These are phyloP conservation scores for Geotrichum fermentans DNA, from an alignment of 1,139 yeast genomes.

Conservation along the genomic window DNA sequence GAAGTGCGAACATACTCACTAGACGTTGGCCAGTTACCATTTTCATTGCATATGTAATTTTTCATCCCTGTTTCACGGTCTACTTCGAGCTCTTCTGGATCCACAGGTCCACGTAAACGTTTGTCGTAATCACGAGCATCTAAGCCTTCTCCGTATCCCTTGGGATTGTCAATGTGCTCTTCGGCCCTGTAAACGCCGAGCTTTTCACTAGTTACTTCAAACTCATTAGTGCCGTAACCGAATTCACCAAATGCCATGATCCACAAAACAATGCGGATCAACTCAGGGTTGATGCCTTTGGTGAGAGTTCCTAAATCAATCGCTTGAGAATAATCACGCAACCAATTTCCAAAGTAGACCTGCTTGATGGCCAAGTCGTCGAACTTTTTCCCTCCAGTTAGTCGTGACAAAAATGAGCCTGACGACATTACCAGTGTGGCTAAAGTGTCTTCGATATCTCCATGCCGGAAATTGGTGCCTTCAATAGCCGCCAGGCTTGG, in stretches of 20 bases:
- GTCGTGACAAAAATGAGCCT: constrained; percentile 20
- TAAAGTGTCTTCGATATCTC: constrained; percentile 30
- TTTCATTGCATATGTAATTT: constrained; percentile 28
- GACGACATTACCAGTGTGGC: constrained; percentile 19
- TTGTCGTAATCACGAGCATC: constrained; percentile 24
- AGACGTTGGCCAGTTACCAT: constrained; percentile 30
- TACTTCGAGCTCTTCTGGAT: constrained; percentile 27
- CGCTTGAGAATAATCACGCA: constrained; percentile 31
- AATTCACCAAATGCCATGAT: constrained; percentile 28
- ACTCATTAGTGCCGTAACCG: constrained; percentile 31
- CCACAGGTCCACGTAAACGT: constrained; percentile 29
- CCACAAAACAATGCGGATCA: constrained; percentile 28
- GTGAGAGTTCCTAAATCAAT: constrained; percentile 29
- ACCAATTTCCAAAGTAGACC: constrained; percentile 32
- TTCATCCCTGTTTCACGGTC: constrained; percentile 32
- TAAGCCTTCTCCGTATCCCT: constrained; percentile 27
- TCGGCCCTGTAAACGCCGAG: constrained; percentile 31
- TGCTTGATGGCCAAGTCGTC: constrained; percentile 26
- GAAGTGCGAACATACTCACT: constrained; percentile 25
- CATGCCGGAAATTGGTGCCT: constrained; percentile 30
- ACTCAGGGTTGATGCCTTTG: constrained; percentile 25
- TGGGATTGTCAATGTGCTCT: constrained; percentile 32
- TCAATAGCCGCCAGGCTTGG: constrained; percentile 28
- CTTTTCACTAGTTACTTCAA: constrained; percentile 29
- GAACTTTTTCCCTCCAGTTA: constrained; percentile 28